These are phyloP conservation scores for Colletotrichum sp. DNA, from an alignment of 2,329 filamentous ascomycete species.

Conservation along the genomic window DNA sequence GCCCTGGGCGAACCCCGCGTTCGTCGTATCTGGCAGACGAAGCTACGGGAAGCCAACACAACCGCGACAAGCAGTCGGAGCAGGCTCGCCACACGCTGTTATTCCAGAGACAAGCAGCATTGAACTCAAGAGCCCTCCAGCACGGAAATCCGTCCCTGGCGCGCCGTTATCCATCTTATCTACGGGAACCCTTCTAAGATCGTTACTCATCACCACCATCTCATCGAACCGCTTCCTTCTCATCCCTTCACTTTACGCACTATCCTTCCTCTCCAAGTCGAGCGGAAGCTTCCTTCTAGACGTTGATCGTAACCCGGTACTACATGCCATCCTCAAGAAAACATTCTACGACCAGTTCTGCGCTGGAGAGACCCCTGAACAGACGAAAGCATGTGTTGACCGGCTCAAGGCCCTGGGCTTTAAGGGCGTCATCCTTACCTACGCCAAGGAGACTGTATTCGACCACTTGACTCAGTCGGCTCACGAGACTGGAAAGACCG, in stretches of 20 bases:
- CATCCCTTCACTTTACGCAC: constrained; percentile 37
- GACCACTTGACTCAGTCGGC: constrained; percentile 36
- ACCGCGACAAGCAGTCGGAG: constrained; percentile 3
- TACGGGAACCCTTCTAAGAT: constrained; percentile 39
- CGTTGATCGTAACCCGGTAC: constrained; percentile 54
- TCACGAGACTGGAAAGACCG: constrained; percentile 3
- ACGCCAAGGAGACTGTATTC: constrained; percentile 49
- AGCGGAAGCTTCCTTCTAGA: constrained; percentile 36
- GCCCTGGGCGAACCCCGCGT: neutral
- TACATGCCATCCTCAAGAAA: constrained; percentile 51
- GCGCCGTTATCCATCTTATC: constrained; percentile 34
- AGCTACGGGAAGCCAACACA: constrained; percentile 14
- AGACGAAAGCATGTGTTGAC: constrained; percentile 48
- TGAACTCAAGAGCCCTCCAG: neutral
- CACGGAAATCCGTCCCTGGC: neutral
- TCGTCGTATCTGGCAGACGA: neutral
- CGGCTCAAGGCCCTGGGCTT: constrained; percentile 56
- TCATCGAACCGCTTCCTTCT: constrained; percentile 49
- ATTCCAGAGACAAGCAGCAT: neutral
- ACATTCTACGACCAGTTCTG: constrained; percentile 64
- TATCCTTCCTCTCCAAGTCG: constrained; percentile 43
- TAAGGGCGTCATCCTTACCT: constrained; percentile 61
- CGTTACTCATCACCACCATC: constrained; percentile 48
- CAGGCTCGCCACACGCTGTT: neutral
- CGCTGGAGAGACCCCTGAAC: constrained; percentile 51